Evolutionary conservation across 192 early-diverging fungal genomes (phyloP), one percentile per base, ranked within the genome.

Genomic region (Chytriomyces sp.): DNA sequence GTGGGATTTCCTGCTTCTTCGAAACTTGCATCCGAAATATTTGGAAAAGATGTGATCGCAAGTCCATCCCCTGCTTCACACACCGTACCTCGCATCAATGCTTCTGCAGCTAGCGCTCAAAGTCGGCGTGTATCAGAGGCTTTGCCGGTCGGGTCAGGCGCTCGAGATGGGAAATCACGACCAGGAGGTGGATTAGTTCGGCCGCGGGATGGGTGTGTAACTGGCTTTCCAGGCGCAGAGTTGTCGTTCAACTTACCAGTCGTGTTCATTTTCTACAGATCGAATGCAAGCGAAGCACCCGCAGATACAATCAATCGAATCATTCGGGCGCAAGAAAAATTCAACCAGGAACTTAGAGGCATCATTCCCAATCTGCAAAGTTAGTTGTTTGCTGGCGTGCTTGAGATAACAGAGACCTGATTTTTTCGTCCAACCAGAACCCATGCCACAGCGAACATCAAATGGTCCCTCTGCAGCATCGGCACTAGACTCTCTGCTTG

Each of bases 321-420:
- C 44, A 67, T 67, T 10, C 23, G 65, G 18, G 44, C 23, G 11
- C 65, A 67, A 67, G 65, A 67, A 18, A 67, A 67, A 8, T 13
- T 46, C 7, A 16, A 8, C 45, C 43, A 43, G 44, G 65, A 67
- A 11, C 23, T 67, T 7, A 67, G 46, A 45, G 23, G 28, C 18
- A 11, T 67, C 65, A 28, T 67, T 8, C 45, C 65, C 7, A 45
- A 20, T 10, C 62, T 64, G 11, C 53, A 64, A 68, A 23, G 18
- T n/a, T 13, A 68, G 18, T 28, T 20, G 13, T 10, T 35, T 28
- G 5, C 5, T 10, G 62, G 35, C 11, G 62, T 28, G 23, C 1
- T 24, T 35, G 35, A 63, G 62, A 63, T 20, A 13, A 63, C 28
- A 35, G 28, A 35, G 28, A 35, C 28, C 28, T 35, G 23, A 24